Evolutionary conservation across 1,284 basidiomycete genomes (phyloP), one percentile per base, ranked within the genome.

Genomic region (Cryptococcus sp.): DNA sequence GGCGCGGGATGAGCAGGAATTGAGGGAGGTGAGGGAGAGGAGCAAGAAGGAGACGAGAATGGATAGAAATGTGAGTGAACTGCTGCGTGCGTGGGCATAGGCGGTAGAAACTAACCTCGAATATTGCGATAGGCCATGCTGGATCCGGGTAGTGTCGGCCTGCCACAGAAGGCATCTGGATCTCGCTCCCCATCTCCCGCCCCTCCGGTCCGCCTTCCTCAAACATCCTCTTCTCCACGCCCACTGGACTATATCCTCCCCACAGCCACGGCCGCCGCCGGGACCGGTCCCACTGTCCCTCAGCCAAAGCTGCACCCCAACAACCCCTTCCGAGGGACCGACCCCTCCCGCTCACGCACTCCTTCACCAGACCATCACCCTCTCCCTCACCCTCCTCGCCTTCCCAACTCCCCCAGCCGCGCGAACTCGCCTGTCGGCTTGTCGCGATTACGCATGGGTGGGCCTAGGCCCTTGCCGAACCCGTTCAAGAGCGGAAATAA

Each of bases 11-110:
- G 72, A 75, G 44, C 53, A 53, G 44, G 71, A 78, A 59, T 44
- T 75, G 46, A 59, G 69, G 7, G 71, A 72, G 35, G 76, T 68
- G 2, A 63, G 71, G 51, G 76, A 78, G 63, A 60, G 71, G 55
- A 77, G 75, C 60, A 75, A 72, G 63, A 72, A 66, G 53, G 76
- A 78, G 8, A 75, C 67, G 8, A 65, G 68, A 47, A 72, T 76
- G 67, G 69, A 71, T 46, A 55, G 70, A 16, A 57, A 57, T 50
- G 70, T 73, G 56, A 66, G 71, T 62, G 28, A 1, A 8, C 0
- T n/a, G 5, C 18, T 15, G 1, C 9, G 42, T 20, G 35, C 15
- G 35, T 36, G 37, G 3, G 37, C 12, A 33, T 50, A 8, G 21
- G 48, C 42, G 20, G 15, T 20, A 42, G 40, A 44, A 20, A n/a